Percentiles rank a stretch among this genome's conserved stretches.
Evolutionary conservation across 179 eudicot genomes (phyloP).

Genomic region (Vitellaria paradoxa): DNA sequence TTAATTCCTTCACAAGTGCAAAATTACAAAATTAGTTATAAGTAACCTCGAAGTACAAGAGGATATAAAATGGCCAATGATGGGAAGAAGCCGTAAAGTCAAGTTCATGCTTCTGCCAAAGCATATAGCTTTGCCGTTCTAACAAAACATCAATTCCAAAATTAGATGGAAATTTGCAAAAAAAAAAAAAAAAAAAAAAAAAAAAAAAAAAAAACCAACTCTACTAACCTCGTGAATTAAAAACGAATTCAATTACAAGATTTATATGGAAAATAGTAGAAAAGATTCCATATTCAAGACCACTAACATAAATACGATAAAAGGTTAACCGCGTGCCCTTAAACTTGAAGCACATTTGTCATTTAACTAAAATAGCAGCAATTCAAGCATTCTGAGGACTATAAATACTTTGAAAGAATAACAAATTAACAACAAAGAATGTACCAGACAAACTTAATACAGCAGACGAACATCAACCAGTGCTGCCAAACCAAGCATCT

Average conservation of each 20-base stretch:
- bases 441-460: too few relatives aligned
- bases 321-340: not conserved
- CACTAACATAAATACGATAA: not conserved
- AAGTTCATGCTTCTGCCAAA: not conserved
- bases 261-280: not conserved
- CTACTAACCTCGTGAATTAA: not conserved
- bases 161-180: too few relatives aligned
- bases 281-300: not conserved
- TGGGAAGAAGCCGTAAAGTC: not conserved
- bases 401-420: not conserved
- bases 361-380: not conserved
- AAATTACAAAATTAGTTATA: not conserved
- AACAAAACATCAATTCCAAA: too few relatives aligned
- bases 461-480: conserved; percentile 77
- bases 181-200: too few relatives aligned
- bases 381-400: not conserved
- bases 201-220: too few relatives aligned
- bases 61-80: not conserved
- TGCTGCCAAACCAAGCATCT: conserved; percentile 68
- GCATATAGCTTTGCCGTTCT: not conserved
- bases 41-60: not conserved
- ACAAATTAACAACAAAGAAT: conserved; percentile 1
- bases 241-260: not conserved
- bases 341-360: not conserved
- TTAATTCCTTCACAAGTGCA: not conserved